phyloP scores from a whole-genome alignment of 495 filamentous ascomycete species.

The Podospora anserina region DNA sequence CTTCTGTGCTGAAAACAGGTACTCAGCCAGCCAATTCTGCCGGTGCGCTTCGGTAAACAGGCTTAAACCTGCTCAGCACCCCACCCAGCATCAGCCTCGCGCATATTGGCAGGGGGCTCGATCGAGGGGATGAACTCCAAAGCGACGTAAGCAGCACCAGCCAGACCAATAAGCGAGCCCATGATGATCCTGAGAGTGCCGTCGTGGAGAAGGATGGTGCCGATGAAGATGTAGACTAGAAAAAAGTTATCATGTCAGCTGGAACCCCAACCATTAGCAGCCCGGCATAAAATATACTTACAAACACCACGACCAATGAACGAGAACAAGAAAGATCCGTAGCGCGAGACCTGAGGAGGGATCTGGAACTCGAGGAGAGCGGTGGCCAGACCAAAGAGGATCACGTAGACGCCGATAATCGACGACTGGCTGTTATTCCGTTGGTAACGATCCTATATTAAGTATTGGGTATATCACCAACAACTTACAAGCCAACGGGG shows the following conservation, averaged over 20 bases:
- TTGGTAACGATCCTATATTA: background rate
- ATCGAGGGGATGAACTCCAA: constrained; percentile 95
- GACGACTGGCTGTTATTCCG: constrained; percentile 52
- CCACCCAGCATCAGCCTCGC: constrained; percentile 84
- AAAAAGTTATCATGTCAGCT: constrained; percentile 5
- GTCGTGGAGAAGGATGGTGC: constrained; percentile 72
- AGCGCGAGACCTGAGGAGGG: constrained; percentile 84
- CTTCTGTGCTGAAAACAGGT: too few species aligned
- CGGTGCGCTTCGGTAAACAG: background rate
- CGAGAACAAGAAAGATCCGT: constrained; percentile 95
- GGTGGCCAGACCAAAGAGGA: constrained; percentile 78
- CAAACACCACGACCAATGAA: constrained; percentile 94
- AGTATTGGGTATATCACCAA: background rate
- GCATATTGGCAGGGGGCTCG: constrained; percentile 97
- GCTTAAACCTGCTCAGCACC: constrained; percentile 86
- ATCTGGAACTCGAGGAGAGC: constrained; percentile 86
- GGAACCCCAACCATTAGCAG: too few species aligned
- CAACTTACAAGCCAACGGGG: constrained; percentile 51
- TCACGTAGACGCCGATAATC: constrained; percentile 80
- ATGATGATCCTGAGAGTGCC: constrained; percentile 57
- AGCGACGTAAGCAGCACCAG: constrained; percentile 74
- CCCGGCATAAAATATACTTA: constrained; percentile 45
- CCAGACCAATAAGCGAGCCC: constrained; percentile 67
- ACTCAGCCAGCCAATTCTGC: too few species aligned
- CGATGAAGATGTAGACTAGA: constrained; percentile 93